phyloP scores from a whole-genome alignment of 768 basidiomycete species.

The Lactarius sanguifluus region DNA sequence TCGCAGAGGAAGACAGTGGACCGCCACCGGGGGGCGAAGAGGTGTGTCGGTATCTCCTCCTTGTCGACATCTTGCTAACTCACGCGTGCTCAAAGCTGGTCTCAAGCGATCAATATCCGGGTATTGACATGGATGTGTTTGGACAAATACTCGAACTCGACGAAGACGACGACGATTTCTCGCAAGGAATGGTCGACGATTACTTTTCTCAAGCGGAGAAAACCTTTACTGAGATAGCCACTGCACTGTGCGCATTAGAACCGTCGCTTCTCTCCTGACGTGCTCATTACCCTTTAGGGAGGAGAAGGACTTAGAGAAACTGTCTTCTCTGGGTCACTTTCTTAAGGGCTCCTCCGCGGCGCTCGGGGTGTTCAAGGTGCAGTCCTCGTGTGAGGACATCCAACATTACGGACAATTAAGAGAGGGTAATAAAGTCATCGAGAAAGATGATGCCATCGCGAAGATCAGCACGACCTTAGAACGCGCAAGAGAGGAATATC shows the following conservation, averaged over 20 bases:
- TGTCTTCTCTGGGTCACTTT: constrained; percentile 86
- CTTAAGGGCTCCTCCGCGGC: constrained; percentile 97
- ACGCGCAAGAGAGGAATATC: constrained; percentile 23
- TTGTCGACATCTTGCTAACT: not conserved
- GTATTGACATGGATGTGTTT: constrained; percentile 81
- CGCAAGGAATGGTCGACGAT: constrained; percentile 69
- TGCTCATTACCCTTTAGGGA: constrained; percentile 47
- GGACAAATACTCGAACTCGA: constrained; percentile 89
- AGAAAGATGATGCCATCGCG: constrained; percentile 16
- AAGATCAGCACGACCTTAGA: constrained; percentile 21
- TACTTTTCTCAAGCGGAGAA: constrained; percentile 78
- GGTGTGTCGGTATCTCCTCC: constrained; percentile 8
- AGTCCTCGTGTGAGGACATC: constrained; percentile 84
- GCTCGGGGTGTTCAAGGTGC: constrained; percentile 79
- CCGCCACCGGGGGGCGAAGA: not conserved
- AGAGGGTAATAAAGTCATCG: not conserved
- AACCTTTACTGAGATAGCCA: constrained; percentile 79
- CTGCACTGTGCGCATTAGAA: constrained; percentile 30
- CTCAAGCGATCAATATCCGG: constrained; percentile 26
- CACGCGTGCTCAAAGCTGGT: constrained; percentile 2
- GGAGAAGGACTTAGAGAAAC: constrained; percentile 58
- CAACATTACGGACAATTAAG: constrained; percentile 60
- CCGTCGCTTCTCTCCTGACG: not conserved
- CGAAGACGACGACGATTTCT: constrained; percentile 83
- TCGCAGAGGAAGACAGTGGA: not conserved